Conservation (phyloP, 441 rosid genomes). For the Adansonia rubrostipa region DNA sequence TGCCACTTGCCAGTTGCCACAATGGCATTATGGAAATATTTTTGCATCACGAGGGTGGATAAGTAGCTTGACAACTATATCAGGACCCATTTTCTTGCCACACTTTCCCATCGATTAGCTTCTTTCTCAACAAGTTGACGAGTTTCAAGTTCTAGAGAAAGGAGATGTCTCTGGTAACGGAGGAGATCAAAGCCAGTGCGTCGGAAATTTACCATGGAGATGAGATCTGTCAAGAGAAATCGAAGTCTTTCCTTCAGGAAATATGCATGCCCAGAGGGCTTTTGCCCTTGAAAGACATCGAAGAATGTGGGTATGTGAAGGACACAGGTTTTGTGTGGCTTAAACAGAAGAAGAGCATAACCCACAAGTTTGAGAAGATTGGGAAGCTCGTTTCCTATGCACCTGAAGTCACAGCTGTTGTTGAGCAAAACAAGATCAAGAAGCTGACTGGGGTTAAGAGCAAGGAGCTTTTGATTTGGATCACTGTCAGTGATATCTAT, state of each 20-base stretch:
- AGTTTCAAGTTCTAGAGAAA: neutral
- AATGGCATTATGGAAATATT: conserved; percentile 24
- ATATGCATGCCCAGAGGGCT: conserved; percentile 74
- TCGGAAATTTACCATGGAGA: conserved; percentile 74
- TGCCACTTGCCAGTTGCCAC: neutral
- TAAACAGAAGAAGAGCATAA: conserved; percentile 78
- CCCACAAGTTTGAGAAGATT: conserved; percentile 83
- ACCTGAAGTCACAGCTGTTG: conserved; percentile 73
- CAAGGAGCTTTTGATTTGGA: conserved; percentile 87
- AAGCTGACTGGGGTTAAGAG: conserved; percentile 89
- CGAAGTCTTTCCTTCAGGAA: conserved; percentile 62
- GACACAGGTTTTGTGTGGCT: conserved; percentile 95
- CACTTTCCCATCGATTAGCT: neutral
- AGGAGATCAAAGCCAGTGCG: conserved; percentile 75
- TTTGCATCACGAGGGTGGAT: neutral
- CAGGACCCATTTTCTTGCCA: too few relatives aligned
- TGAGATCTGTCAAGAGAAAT: conserved; percentile 72
- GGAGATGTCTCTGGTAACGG: conserved; percentile 62
- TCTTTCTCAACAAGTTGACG: neutral
- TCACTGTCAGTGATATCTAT: conserved; percentile 65
- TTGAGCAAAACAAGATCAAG: conserved; percentile 73
- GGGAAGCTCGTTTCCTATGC: conserved; percentile 64
- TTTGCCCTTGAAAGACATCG: conserved; percentile 77
- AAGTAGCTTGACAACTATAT: conserved; percentile 12
- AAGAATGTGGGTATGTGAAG: conserved; percentile 76